Evolutionary conservation across 208 protist species (phyloP), one percentile per base, ranked within the genome.

Genomic region (Angomonas deanei): DNA sequence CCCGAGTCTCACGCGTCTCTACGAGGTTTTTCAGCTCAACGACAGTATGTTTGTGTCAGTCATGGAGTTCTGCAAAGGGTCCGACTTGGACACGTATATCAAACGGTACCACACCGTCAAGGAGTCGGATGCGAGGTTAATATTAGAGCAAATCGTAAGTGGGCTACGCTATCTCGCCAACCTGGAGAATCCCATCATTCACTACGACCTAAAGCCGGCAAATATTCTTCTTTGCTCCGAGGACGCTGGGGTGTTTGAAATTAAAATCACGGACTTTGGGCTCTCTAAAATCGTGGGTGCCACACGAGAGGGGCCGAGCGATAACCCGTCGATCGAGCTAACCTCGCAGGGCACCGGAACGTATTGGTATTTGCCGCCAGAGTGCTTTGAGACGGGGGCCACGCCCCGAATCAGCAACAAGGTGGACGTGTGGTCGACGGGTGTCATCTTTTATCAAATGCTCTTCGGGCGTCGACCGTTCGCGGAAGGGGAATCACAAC

Each of bases 221-320:
- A 93, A 93, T 64, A 76, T 93, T 21, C 66, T 93, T 10, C 55
- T 93, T 8, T 68, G 91, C 59, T 73, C 85, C 6, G 74, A 76
- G 36, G 78, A 91, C 39, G 39, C 83, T 13, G 77, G 42, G 32
- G 78, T 84, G 38, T 64, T 88, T 3, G 82, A 89, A 15, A 88
- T 98, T n/a, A 97, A 98, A 68, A 96, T 99, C 31, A 98, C 96
- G 11, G 97, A 99, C 78, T 99, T 99, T 89, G 97, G 97, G 8
- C 84, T 99, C 15, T 97, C 88, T 38, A 99, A 99, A 77, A 86
- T 98, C 13, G 94, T 98, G 56, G 80, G 84, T 34, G 56, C 66
- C 5, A 38, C 31, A 0, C 72, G 72, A 15, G 79, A 84, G 34
- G 83, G 77, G 11, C 64, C 67, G 15, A 75, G 66, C 61, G 79